These are phyloP conservation scores for Bisporella sp. DNA, from an alignment of 2,329 filamentous ascomycete genomes.

Conservation along the genomic window DNA sequence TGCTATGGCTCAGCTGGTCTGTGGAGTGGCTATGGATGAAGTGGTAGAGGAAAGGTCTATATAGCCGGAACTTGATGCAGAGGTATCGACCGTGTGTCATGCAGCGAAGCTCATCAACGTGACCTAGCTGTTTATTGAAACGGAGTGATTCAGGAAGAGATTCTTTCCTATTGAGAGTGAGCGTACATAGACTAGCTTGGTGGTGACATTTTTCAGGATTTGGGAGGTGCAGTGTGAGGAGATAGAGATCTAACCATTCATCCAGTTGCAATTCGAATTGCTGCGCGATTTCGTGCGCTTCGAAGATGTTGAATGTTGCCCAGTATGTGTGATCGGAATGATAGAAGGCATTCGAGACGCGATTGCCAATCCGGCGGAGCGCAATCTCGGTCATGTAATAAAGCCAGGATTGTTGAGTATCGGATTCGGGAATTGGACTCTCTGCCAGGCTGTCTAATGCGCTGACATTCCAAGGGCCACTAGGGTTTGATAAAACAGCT, in stretches of 20 bases:
- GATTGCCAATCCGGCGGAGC: slow-evolving; percentile 34
- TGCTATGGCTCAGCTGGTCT: too few species aligned
- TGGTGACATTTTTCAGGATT: too few species aligned
- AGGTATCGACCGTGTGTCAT: not conserved
- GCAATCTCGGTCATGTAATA: slow-evolving; percentile 39
- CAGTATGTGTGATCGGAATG: not conserved
- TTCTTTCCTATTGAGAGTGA: not conserved
- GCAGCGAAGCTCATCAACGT: not conserved
- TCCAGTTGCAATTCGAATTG: not conserved
- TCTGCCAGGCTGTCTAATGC: too few species aligned
- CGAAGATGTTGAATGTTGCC: not conserved
- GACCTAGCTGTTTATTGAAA: too few species aligned
- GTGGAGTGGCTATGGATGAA: not conserved
- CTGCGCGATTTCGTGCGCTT: not conserved
- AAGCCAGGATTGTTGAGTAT: slow-evolving; percentile 28
- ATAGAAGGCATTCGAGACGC: slow-evolving; percentile 31
- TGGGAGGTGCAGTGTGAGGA: too few species aligned
- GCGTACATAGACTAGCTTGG: too few species aligned
- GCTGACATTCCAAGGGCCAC: too few species aligned
- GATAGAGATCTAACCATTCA: not conserved
- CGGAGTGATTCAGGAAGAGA: not conserved
- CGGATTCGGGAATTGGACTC: not conserved
- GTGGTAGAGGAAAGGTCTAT: not conserved
- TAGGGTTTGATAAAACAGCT: not conserved
- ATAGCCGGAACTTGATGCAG: not conserved